phyloP scores from a whole-genome alignment of 441 rosid species.

The Populus hybrid region DNA sequence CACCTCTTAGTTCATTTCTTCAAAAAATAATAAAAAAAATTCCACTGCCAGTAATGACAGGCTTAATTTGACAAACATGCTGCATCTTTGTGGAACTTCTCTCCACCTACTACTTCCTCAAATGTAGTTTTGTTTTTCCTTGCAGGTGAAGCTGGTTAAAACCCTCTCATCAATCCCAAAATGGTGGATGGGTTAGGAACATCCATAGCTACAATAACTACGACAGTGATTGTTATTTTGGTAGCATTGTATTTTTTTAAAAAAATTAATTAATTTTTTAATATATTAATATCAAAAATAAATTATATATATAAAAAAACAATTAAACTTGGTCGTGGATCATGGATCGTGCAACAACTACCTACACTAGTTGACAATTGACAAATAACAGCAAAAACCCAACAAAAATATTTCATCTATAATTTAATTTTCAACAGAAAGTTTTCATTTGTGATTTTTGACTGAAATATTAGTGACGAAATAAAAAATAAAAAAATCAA shows the following conservation, averaged over 20 bases:
- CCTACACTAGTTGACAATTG: background rate
- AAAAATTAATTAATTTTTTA: too few species aligned
- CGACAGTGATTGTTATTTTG: too few species aligned
- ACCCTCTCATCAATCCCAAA: background rate
- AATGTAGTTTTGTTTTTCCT: background rate
- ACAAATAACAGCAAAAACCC: too few species aligned
- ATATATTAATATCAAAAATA: too few species aligned
- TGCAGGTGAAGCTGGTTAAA: conserved; percentile 13
- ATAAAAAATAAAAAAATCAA: too few species aligned
- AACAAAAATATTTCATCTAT: too few species aligned
- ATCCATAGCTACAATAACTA: too few species aligned
- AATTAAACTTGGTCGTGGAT: background rate
- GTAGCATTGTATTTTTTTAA: too few species aligned
- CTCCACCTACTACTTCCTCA: background rate
- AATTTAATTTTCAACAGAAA: too few species aligned
- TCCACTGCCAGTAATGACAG: background rate
- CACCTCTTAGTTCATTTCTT: conserved; percentile 17
- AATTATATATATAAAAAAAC: too few species aligned
- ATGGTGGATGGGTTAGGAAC: conserved; percentile 9
- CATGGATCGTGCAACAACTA: background rate
- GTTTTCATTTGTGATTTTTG: too few species aligned
- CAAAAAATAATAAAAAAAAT: background rate
- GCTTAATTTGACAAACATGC: conserved; percentile 14
- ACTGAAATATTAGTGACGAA: too few species aligned
- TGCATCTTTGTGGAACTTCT: conserved; percentile 5